phyloP scores from a whole-genome alignment of 2,329 filamentous ascomycete genomes.

The Parafenestella ontariensis region DNA sequence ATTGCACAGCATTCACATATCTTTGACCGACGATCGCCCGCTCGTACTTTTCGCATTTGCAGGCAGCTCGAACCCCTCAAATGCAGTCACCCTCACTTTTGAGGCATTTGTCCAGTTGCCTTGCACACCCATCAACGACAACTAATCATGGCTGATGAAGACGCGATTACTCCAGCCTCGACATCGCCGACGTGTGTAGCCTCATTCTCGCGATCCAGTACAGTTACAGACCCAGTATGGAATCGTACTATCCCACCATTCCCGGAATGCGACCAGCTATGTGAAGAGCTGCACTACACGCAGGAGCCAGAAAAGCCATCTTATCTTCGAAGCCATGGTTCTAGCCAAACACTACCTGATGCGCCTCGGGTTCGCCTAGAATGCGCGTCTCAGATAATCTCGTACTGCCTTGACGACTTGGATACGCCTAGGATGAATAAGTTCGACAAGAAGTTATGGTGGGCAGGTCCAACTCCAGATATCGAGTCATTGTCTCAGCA shows the following conservation, averaged over 20 bases:
- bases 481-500: conserved; percentile 24
- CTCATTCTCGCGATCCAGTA: conserved; percentile 14
- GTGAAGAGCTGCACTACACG: conserved; percentile 16
- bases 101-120: background rate
- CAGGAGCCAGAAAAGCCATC: conserved; percentile 10
- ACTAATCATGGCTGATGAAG: conserved; percentile 12
- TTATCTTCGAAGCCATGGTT: conserved; percentile 10
- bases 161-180: conserved; percentile 11
- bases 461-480: conserved; percentile 11
- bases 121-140: conserved; percentile 5
- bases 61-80: conserved; percentile 7
- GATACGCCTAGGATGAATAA: conserved; percentile 21
- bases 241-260: conserved; percentile 11
- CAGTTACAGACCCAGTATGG: conserved; percentile 6
- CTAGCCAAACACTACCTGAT: conserved; percentile 21
- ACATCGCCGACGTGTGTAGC: conserved; percentile 11
- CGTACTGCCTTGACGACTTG: conserved; percentile 23
- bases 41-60: conserved; percentile 8
- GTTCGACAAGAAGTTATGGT: conserved; percentile 22
- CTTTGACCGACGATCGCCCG: background rate
- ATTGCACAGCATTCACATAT: conserved; percentile 13
- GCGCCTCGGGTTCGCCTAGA: conserved; percentile 20
- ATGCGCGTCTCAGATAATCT: conserved; percentile 6
- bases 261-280: conserved; percentile 16
- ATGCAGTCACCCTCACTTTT: background rate